phyloP scores from a whole-genome alignment of 2,329 filamentous ascomycete genomes.

The Colletotrichum sp. region DNA sequence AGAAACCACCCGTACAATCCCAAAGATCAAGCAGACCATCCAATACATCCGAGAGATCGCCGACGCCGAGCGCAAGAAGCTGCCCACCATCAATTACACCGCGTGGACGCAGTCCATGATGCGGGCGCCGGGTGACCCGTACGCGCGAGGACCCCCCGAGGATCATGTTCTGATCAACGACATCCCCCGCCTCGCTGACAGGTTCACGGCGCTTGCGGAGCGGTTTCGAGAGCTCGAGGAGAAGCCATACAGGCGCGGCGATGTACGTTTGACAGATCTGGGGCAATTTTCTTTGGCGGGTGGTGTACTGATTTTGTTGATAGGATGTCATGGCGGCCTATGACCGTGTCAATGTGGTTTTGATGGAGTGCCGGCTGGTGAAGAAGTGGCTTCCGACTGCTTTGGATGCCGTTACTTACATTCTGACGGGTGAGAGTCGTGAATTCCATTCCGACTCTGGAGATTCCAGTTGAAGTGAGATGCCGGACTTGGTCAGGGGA shows the following conservation, averaged over 20 bases:
- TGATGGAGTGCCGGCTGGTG: background rate
- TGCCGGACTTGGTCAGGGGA: background rate
- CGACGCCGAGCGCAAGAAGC: background rate
- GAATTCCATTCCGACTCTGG: background rate
- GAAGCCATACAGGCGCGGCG: background rate
- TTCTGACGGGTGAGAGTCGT: background rate
- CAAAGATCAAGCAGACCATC: background rate
- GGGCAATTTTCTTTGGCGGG: background rate
- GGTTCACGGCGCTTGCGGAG: background rate
- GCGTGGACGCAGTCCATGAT: background rate
- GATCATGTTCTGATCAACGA: background rate
- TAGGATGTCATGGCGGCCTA: background rate
- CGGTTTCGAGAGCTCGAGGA: background rate
- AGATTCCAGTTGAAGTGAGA: background rate
- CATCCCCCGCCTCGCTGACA: background rate
- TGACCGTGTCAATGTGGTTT: background rate
- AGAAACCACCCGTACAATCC: background rate
- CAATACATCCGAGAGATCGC: background rate
- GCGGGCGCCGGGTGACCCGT: background rate
- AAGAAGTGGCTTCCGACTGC: background rate
- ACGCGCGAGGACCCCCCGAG: background rate
- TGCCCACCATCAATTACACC: background rate
- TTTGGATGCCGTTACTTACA: background rate
- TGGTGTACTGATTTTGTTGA: background rate
- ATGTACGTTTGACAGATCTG: background rate